A percentile compares a stretch with the other conserved stretches of the same genome.
These are phyloP conservation scores for Inonotus hispidus DNA, from an alignment of 1,284 basidiomycete species.

Conservation along the genomic window DNA sequence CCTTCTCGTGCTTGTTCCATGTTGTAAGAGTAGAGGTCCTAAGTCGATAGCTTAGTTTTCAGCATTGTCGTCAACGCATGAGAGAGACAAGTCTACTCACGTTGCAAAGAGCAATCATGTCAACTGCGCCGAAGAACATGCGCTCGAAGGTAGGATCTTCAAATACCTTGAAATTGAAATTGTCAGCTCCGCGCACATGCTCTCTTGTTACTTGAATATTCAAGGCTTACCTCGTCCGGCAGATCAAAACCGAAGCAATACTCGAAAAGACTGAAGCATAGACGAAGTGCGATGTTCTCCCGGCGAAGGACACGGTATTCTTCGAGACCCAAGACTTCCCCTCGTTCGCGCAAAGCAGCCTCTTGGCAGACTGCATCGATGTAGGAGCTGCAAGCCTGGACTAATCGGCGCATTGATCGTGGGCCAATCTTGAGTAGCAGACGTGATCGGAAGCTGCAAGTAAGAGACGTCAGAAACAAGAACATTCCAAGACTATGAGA, in stretches of 20 bases:
- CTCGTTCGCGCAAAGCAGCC: constrained; percentile 54
- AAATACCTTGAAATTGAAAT: constrained; percentile 32
- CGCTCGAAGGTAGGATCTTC: constrained; percentile 47
- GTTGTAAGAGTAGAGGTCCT: constrained; percentile 72
- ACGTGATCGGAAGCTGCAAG: constrained; percentile 9
- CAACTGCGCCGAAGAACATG: constrained; percentile 55
- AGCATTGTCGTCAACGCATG: neutral
- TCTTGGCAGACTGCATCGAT: constrained; percentile 51
- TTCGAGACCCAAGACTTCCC: constrained; percentile 46
- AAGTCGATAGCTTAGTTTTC: neutral
- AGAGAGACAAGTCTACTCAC: constrained; percentile 33
- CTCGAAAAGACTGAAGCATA: constrained; percentile 60
- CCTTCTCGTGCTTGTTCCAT: constrained; percentile 63
- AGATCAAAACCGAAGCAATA: constrained; percentile 57
- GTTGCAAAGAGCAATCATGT: constrained; percentile 66
- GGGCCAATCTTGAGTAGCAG: constrained; percentile 14
- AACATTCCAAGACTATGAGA: neutral
- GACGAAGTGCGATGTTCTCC: constrained; percentile 60
- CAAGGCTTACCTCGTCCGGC: constrained; percentile 38
- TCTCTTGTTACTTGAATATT: neutral
- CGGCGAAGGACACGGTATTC: constrained; percentile 52
- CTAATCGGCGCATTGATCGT: constrained; percentile 35
- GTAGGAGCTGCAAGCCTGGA: constrained; percentile 50
- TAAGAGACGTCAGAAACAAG: neutral
- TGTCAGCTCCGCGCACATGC: too few species aligned